Evolutionary conservation across 768 basidiomycete genomes (phyloP), one percentile per base, ranked within the genome.

Genomic region (Kondoa malvinella): DNA sequence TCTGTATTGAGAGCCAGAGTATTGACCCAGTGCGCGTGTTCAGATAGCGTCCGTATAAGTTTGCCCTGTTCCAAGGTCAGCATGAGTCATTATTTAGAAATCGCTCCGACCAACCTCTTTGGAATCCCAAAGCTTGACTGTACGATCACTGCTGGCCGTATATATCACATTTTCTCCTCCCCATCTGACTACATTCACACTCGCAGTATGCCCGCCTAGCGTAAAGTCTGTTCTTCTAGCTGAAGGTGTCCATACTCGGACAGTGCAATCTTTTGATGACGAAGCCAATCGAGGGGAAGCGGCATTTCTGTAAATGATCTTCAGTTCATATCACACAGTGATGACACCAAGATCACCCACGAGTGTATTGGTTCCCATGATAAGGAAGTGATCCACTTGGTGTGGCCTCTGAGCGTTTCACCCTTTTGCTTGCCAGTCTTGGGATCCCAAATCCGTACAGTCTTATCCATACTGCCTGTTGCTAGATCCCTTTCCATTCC

Each of bases 11-110:
- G 81, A 2, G 95, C 86, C 57, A 99, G 83, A 0, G 92, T 97
- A 25, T 92, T 99, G 4, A 99, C 95, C 94, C 92, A 97, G 74
- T 99, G 95, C 0, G 92, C 95, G 73, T 99, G 94, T 70, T 96
- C 92, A 76, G 89, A 91, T 30, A 97, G 79, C 0, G 86, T 85
- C 73, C 92, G 83, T 40, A 96, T 79, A 30, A 85, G 83, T 76
- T 84, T 87, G 0, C 92, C 94, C 87, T 92, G 72, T n/a, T n/a
- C n/a, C n/a, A n/a, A 50, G 12, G 21, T 50, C 21, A 32, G 14
- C 33, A 29, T 58, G 30, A 25, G 64, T 64, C 2, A 67, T 50
- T 21, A 30, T 66, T n/a, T n/a, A 33, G 61, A 40, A 25, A 21
- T 76, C 81, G 69, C 68, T 89, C 89, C 68, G 40, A 50, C 21